Percentiles rank a stretch among this genome's conserved stretches.
Evolutionary conservation across 2,329 filamentous ascomycete genomes (phyloP).

Genomic region (Colletotrichum liriopes): DNA sequence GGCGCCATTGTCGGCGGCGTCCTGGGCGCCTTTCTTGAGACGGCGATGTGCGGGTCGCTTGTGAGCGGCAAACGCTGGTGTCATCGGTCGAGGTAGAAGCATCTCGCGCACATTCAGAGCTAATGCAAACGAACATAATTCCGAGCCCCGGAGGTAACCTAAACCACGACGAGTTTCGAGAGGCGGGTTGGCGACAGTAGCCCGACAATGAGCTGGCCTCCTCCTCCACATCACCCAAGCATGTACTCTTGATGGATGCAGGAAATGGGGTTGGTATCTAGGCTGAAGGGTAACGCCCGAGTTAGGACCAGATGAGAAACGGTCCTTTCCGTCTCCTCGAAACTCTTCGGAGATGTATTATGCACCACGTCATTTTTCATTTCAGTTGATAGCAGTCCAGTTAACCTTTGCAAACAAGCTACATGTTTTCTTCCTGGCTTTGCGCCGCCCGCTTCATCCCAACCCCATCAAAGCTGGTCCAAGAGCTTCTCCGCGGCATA

Average conservation of each 20-base stretch:
- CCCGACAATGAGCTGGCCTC: too few species aligned
- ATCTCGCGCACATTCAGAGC: not conserved
- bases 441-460: not conserved
- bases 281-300: too few species aligned
- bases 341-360: too few species aligned
- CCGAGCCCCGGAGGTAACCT: too few species aligned
- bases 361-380: not conserved
- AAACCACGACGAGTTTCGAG: not conserved
- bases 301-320: too few species aligned
- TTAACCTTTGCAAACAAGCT: not conserved
- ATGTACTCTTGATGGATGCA: too few species aligned
- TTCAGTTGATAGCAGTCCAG: not conserved
- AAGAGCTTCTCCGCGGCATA: slow-evolving; percentile 54
- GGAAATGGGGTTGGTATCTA: too few species aligned
- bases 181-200: too few species aligned
- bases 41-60: slow-evolving; percentile 26
- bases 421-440: too few species aligned
- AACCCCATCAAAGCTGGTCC: slow-evolving; percentile 50
- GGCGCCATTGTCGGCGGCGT: slow-evolving; percentile 49
- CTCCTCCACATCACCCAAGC: too few species aligned
- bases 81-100: slow-evolving; percentile 6
- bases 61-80: slow-evolving; percentile 27
- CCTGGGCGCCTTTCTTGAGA: slow-evolving; percentile 47
- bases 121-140: not conserved
- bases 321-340: too few species aligned